phyloP scores from a whole-genome alignment of 2,329 filamentous ascomycete species.

The Trichoderma arundinaceum region DNA sequence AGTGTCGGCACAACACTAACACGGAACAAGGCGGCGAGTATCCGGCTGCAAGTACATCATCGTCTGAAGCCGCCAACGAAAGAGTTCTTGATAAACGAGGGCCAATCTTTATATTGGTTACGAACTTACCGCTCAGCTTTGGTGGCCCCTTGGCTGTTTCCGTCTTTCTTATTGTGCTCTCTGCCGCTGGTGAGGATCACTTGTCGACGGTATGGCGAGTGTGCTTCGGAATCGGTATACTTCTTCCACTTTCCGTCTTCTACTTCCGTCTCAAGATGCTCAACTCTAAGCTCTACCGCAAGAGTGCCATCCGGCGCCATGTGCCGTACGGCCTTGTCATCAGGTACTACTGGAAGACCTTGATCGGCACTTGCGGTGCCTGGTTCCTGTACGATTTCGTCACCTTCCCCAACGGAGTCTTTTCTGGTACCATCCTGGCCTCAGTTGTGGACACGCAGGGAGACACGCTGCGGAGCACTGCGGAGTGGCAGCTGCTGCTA shows the following conservation, averaged over 20 bases:
- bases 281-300: slow-evolving; percentile 57
- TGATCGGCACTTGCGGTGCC: slow-evolving; percentile 59
- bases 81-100: slow-evolving; percentile 47
- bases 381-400: slow-evolving; percentile 61
- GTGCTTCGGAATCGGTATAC: slow-evolving; percentile 55
- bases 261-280: slow-evolving; percentile 61
- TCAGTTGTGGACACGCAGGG: slow-evolving; percentile 44
- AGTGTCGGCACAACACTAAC: background rate
- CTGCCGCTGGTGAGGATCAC: slow-evolving; percentile 43
- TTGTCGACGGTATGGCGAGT: slow-evolving; percentile 54
- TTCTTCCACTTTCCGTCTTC: slow-evolving; percentile 59
- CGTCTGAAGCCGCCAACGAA: slow-evolving; percentile 56
- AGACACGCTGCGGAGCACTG: slow-evolving; percentile 49
- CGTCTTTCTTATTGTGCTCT: slow-evolving; percentile 54
- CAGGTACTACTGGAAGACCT: slow-evolving; percentile 59
- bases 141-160: slow-evolving; percentile 49
- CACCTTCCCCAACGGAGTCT: slow-evolving; percentile 55
- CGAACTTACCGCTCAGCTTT: slow-evolving; percentile 45
- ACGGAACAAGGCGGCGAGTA: slow-evolving; percentile 48
- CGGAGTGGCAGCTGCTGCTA: slow-evolving; percentile 56
- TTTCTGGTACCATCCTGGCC: slow-evolving; percentile 52
- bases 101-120: slow-evolving; percentile 54
- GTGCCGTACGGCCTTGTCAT: slow-evolving; percentile 58
- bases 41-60: slow-evolving; percentile 53
- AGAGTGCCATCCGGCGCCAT: slow-evolving; percentile 57